Evolutionary conservation across 306 rosid genomes (phyloP).

Genomic region (Spatholobus suberectus): DNA sequence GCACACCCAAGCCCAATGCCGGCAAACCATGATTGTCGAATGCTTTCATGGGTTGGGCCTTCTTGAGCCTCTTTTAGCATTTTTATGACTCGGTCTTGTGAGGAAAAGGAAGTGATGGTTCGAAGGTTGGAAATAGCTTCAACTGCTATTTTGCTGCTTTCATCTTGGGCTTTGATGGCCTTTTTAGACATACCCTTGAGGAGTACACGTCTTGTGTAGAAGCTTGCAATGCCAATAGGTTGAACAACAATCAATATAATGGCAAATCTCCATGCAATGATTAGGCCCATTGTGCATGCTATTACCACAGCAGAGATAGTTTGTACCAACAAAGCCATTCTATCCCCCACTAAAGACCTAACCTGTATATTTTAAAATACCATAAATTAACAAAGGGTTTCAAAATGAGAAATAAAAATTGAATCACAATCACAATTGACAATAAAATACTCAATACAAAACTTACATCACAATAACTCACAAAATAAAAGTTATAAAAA

Average conservation of each 20-base stretch:
- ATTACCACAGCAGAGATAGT: not conserved
- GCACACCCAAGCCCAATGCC: not conserved
- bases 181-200: not conserved
- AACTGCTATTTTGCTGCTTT: not conserved
- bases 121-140: not conserved
- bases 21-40: not conserved
- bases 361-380: not conserved
- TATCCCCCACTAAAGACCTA: not conserved
- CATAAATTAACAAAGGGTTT: not conserved
- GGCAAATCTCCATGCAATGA: not conserved
- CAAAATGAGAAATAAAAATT: not conserved
- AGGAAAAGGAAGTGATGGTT: not conserved
- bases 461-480: not conserved
- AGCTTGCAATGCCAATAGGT: not conserved
- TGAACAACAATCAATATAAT: not conserved
- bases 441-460: not conserved
- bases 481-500: too few relatives aligned
- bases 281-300: not conserved
- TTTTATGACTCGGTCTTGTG: not conserved
- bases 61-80: not conserved
- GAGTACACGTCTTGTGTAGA: not conserved
- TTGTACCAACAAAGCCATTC: not conserved
- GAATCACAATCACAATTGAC: not conserved
- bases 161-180: not conserved
- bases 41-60: not conserved